Evolutionary conservation across 2,329 filamentous ascomycete genomes (phyloP), one percentile per base, ranked within the genome.

Genomic region (Diaporthe capsici): DNA sequence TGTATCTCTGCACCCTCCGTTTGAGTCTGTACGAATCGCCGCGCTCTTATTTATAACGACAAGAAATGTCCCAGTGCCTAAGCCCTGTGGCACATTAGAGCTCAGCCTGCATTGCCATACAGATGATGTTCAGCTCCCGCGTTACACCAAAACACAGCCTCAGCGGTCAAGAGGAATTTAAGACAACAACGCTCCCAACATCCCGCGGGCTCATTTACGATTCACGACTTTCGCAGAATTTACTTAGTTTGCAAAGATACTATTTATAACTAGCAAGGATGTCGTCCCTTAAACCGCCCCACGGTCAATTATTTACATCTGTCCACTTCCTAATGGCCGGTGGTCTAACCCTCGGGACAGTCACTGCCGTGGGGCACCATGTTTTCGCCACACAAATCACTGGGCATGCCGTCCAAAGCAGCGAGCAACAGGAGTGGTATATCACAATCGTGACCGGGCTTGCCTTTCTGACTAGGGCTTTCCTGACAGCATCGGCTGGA

Each of bases 251-350:
- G 7, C 25, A 13, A 31, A 55, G 20, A 5, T 31, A 55, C 6
- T 20, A 20, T 10, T 17, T 20, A 17, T 6, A 17, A 31, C 13
- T 20, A 55, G 13, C 28, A 55, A 55, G 25, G 28, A 55, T 55
- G 25, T 31, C 25, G 15, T 3, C 25, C 7, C 25, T 55, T 9
- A 20, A 20, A 55, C 9, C 25, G 13, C 7, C 4, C 25, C 28
- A n/a, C 22, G 15, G 25, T 31, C 15, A 17, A 9, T n/a, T 55
- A 10, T 34, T 55, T 15, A 55, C 17, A 22, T 28, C 65, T 51
- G 47, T 70, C 8, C 49, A 47, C 34, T 70, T 70, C 12, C 34
- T 55, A 3, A 70, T 70, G 65, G 49, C n/a, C 3, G 65, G 49
- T 3, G 22, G 49, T 20, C 49, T 70, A 9, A 39, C 15, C 22